Evolutionary conservation across 345 rosid genomes (phyloP).

Genomic region (Euphorbia peplus): DNA sequence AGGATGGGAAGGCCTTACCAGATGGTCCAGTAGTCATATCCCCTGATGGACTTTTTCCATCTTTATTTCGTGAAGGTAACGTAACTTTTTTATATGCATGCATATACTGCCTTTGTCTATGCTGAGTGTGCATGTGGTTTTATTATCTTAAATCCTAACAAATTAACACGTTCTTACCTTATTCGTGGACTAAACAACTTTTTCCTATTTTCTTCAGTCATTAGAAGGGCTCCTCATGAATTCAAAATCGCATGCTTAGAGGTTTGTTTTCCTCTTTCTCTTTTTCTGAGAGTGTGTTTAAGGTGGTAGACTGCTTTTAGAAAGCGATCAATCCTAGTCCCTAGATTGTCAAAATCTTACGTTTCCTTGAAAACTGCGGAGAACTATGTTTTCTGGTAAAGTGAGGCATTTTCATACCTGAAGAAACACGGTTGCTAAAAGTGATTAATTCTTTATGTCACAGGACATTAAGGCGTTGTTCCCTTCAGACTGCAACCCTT

Average conservation of each 20-base stretch:
- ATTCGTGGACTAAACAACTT: conserved; percentile 13
- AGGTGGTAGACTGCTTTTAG: neutral
- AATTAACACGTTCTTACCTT: neutral
- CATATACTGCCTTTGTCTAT: neutral
- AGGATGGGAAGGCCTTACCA: conserved; percentile 94
- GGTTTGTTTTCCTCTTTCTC: conserved; percentile 45
- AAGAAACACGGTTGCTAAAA: neutral
- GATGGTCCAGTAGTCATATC: conserved; percentile 98
- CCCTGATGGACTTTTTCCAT: conserved; percentile 96
- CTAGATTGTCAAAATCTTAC: neutral
- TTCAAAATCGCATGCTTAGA: conserved; percentile 98
- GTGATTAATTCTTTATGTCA: conserved; percentile 7
- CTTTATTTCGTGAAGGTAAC: conserved; percentile 93
- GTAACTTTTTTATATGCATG: conserved; percentile 40
- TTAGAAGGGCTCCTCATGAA: conserved; percentile 97
- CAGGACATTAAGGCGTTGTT: conserved; percentile 88
- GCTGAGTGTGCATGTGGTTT: neutral
- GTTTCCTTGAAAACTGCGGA: neutral
- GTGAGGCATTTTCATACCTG: neutral
- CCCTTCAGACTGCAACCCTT: conserved; percentile 85
- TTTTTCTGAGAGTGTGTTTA: neutral
- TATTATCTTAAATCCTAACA: neutral
- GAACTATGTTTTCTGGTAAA: neutral
- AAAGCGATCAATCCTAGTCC: neutral
- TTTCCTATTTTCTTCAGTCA: conserved; percentile 45